Base-by-base conservation (phyloP, 352 stramenopile genomes). In the Peronospora farinosa region DNA sequence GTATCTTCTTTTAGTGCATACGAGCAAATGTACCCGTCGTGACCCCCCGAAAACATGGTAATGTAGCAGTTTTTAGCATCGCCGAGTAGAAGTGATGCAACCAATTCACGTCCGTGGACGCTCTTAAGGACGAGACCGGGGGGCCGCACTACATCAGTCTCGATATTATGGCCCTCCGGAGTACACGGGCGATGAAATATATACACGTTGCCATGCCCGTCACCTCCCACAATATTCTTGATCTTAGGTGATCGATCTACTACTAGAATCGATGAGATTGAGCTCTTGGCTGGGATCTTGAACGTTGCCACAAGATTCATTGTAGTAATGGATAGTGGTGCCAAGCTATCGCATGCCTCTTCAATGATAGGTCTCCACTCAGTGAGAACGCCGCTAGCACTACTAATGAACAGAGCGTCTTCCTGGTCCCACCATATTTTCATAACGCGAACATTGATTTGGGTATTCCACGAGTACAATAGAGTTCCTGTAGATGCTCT, bases 11-110 rank as follows among this genome's bases (percentile, higher is more conserved):
- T 48, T 11, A 83, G 17, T 2, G 61, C 41, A 52, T 74, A 83
- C 10, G 66, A 75, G 54, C 73, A 88, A 52, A 94, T 85, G 53
- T 86, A 88, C 7, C 84, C 84, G 37, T 95, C 84, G 52, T 93
- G 80, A 15, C 84, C 82, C 21, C 79, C 76, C 8, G 80, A 88
- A 42, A 85, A 58, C 47, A 90, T 35, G 17, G 78, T 25, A 5
- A 39, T 16, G 17, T 51, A 13, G 7, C 47, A 47, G 13, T 28
- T 50, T 40, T 46, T 12, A 37, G 30, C 11, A 41, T 49, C 23
- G 7, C 39, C 17, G 15, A 75, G 54, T 28, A 87, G 16, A 21
- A 92, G 40, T 16, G 73, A 74, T 23, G 84, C 63, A 37, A 93
- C 76, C 44, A 87, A 64, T 35, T 88, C 74, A 39, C 81, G 78